Base-by-base conservation (phyloP, 306 rosid species). In the Cucurbita argyrosperma region DNA sequence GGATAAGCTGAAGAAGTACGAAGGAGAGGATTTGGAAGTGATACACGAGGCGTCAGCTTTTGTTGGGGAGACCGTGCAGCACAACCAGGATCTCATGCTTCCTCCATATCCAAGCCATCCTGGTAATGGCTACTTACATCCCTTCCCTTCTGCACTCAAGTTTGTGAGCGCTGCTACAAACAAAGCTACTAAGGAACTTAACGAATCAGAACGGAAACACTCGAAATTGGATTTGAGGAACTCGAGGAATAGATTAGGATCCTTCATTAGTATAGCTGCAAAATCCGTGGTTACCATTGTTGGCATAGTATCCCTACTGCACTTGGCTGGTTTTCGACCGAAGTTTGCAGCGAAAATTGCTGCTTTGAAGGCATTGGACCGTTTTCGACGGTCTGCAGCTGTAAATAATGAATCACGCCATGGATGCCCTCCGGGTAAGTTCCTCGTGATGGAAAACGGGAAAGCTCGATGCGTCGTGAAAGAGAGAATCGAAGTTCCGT, bases 401-500 rank as follows among this genome's bases (percentile, higher is more conserved):
- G 83, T 63, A 80, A 77, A 71, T 16, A 77, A 58, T 69, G 79
- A 83, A 52, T 26, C 84, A 23, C 63, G 21, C 45, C 69, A 50
- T 69, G 74, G 62, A 23, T 94, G 99, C 57, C 96, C 97, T 39
- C 96, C 95, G 0, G 99, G 97, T 61, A 89, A 85, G 76, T 74
- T 89, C 80, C 77, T 83, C 39, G 89, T 88, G 60, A 51, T 83
- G 74, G 96, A 90, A 86, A 82, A 82, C 12, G 95, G 95, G 69
- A 91, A 89, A 61, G 91, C 85, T 65, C 88, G 92, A 55, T 91
- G 99, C 71, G 81, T 94, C 5, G 99, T 94, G 81, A 94, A 94
- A 79, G 97, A 94, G 86, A 87, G 99, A 88, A 95, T 89, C 69
- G 95, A 94, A 84, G 89, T 94, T 78, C 99, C 97, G 42, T 94